Evolutionary conservation across 805 yeast species (phyloP), one percentile per base, ranked within the genome.

Genomic region (Sugiyamaella mastotermitis): DNA sequence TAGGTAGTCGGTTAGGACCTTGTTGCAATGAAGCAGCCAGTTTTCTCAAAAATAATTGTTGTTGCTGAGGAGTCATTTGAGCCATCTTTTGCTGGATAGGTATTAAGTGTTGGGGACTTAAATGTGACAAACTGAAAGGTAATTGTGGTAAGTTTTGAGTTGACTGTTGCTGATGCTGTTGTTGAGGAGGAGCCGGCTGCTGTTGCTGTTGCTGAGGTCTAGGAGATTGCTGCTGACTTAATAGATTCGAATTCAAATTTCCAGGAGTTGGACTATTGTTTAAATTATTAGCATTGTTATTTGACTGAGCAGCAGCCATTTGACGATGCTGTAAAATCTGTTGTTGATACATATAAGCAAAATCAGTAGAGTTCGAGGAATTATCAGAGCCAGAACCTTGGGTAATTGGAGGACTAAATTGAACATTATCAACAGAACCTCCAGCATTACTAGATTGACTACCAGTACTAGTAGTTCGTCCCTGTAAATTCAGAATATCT

Each of bases 401-500:
- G 4, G 8, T 27, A 17, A 27, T 27, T 9, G 19, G 9, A 9
- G 17, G 31, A 27, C 19, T 9, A 15, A 19, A 4, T 17, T 19
- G 15, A 15, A 17, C 31, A 7, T 19, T 31, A 15, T 23, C 24
- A 31, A 25, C 34, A 31, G 34, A 31, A 4, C 17, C 17, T 13
- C 15, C 7, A 11, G 32, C n/a, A n/a, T n/a, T n/a, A n/a, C n/a
- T 13, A 3, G 32, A 20, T 15, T 29, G 32, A 11, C 17, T 18
- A 10, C 20, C 20, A 17, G 34, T 23, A 29, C 17, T 15, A 7
- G 17, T 15, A n/a, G 34, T 17, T 27, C 13, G 23, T 9, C 17
- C 35, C 29, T 31, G 37, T 8, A 23, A 24, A 77, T 6, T 78
- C 73, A 55, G 71, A 70, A 37, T 82, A 90, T 3, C 81, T 71